Conservation (phyloP, 169 alveolate species). For the Babesia ovata region DNA sequence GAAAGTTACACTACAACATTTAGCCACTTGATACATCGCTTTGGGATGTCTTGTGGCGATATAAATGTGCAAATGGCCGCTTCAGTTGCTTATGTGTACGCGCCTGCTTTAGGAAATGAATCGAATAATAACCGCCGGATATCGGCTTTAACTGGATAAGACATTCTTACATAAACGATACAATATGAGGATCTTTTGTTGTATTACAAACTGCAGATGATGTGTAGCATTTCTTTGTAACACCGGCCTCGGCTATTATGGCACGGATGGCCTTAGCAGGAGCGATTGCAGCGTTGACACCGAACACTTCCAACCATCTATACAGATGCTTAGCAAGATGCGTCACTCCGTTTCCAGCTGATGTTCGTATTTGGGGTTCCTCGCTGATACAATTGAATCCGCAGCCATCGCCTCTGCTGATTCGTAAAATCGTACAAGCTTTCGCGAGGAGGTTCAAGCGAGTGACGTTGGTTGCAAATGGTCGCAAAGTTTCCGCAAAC, state of each 20-base stretch:
- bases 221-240: not conserved
- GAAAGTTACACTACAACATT: not conserved
- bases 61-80: not conserved
- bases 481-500: slow-evolving; percentile 43
- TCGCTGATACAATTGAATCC: slow-evolving; percentile 54
- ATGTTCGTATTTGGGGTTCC: slow-evolving; percentile 70
- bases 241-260: slow-evolving; percentile 1
- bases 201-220: not conserved
- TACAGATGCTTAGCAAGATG: slow-evolving; percentile 2
- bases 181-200: not conserved
- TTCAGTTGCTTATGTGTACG: slow-evolving; percentile 23
- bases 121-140: not conserved
- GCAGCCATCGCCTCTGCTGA: not conserved
- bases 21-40: not conserved
- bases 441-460: slow-evolving; percentile 37
- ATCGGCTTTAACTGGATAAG: not conserved
- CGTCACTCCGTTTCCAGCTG: slow-evolving; percentile 27
- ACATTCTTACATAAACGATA: not conserved
- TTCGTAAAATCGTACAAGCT: slow-evolving; percentile 1
- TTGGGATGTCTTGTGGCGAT: not conserved
- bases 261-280: not conserved
- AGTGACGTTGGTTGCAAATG: slow-evolving; percentile 19
- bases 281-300: not conserved
- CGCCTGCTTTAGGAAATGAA: not conserved
- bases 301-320: slow-evolving; percentile 10